phyloP scores from a whole-genome alignment of 2,329 filamentous ascomycete species.

The Scedosporium dehoogii region DNA sequence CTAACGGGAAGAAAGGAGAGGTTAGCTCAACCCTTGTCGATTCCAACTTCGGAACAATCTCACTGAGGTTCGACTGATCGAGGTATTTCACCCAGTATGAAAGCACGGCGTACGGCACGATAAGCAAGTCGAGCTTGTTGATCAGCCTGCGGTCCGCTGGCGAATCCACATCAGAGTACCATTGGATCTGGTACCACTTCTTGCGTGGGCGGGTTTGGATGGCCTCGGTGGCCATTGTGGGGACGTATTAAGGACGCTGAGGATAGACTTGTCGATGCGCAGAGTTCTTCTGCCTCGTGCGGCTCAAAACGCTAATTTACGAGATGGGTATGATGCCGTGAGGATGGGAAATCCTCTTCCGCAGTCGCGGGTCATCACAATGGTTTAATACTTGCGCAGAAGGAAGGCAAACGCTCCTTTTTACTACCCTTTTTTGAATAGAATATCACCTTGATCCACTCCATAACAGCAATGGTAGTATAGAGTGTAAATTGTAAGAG shows the following conservation, averaged over 20 bases:
- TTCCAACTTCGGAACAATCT: not conserved
- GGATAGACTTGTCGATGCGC: not conserved
- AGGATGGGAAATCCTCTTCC: too few relatives aligned
- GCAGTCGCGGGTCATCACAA: too few relatives aligned
- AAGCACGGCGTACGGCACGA: slow-evolving; percentile 19
- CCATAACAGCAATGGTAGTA: too few relatives aligned
- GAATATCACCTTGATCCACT: too few relatives aligned
- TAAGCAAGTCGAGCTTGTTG: slow-evolving; percentile 45
- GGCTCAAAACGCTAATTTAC: too few relatives aligned
- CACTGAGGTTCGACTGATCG: slow-evolving; percentile 17
- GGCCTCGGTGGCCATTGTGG: not conserved
- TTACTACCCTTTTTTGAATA: too few relatives aligned
- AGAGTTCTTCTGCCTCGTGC: too few relatives aligned
- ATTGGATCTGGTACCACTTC: slow-evolving; percentile 19
- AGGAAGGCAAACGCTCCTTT: too few relatives aligned
- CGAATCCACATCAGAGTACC: slow-evolving; percentile 39
- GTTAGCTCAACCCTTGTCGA: too few relatives aligned
- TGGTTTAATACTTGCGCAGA: too few relatives aligned
- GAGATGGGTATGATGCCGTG: too few relatives aligned
- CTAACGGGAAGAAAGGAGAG: not conserved
- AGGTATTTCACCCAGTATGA: slow-evolving; percentile 18
- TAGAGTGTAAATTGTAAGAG: too few relatives aligned
- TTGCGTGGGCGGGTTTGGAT: not conserved
- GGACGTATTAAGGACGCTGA: not conserved
- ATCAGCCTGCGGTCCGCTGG: slow-evolving; percentile 28